Evolutionary conservation across 768 basidiomycete species (phyloP).

Genomic region (Coprinopsis marcescibilis): DNA sequence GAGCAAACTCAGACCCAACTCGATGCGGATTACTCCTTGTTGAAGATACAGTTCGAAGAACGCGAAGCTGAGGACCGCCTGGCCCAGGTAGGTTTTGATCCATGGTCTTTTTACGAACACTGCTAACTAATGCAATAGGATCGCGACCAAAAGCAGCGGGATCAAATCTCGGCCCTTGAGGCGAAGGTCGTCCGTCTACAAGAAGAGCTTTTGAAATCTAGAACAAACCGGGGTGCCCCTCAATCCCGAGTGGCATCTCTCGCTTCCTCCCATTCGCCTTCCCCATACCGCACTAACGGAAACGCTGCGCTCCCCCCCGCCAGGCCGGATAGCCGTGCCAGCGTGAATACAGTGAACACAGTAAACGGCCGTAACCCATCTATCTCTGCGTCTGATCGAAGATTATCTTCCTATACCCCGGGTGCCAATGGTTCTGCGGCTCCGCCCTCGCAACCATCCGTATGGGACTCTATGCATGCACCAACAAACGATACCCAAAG

Average conservation of each 20-base stretch:
- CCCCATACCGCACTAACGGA: slow-evolving; percentile 39
- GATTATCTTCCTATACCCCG: slow-evolving; percentile 22
- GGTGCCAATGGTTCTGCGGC: slow-evolving; percentile 23
- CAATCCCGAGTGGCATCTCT: slow-evolving; percentile 13
- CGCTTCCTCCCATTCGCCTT: slow-evolving; percentile 14
- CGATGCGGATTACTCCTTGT: slow-evolving; percentile 63
- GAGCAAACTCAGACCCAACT: slow-evolving; percentile 62
- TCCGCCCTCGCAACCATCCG: slow-evolving; percentile 45
- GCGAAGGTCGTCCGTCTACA: slow-evolving; percentile 52
- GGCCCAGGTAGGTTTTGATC: slow-evolving; percentile 42
- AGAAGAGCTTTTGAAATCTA: slow-evolving; percentile 50
- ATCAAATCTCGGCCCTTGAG: slow-evolving; percentile 61
- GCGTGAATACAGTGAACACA: slow-evolving; percentile 49
- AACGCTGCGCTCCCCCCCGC: slow-evolving; percentile 38
- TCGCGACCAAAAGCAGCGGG: slow-evolving; percentile 61
- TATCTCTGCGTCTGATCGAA: slow-evolving; percentile 36
- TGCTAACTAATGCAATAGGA: slow-evolving; percentile 40
- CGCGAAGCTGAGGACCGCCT: slow-evolving; percentile 66
- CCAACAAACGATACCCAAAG: slow-evolving; percentile 26
- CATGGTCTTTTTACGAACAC: not conserved
- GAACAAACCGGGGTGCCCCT: slow-evolving; percentile 23
- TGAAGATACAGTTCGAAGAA: slow-evolving; percentile 70
- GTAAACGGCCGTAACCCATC: too few relatives aligned
- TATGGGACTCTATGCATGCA: slow-evolving; percentile 69
- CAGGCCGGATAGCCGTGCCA: slow-evolving; percentile 69